phyloP scores from a whole-genome alignment of 768 basidiomycete genomes.

The Gelatoporia subvermispora region DNA sequence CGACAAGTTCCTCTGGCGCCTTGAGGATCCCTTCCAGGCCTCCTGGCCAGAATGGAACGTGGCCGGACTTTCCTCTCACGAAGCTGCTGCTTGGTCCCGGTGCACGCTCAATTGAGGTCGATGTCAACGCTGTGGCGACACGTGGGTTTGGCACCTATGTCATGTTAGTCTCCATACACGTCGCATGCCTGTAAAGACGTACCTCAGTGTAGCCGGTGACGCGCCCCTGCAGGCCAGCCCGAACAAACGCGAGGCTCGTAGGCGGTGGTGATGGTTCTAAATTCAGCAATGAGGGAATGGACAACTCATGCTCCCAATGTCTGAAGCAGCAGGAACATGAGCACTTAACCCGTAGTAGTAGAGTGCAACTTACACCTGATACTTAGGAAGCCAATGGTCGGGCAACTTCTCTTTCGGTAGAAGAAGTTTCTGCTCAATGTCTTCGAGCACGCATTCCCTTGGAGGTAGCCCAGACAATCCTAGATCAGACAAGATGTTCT shows the following conservation, averaged over 20 bases:
- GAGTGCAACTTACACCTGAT: slow-evolving; percentile 67
- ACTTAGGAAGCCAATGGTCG: slow-evolving; percentile 67
- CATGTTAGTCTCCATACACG: not conserved
- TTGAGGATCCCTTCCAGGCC: slow-evolving; percentile 67
- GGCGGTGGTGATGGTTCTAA: slow-evolving; percentile 70
- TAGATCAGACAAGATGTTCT: slow-evolving; percentile 46
- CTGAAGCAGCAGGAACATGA: slow-evolving; percentile 32
- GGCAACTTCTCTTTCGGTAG: slow-evolving; percentile 64
- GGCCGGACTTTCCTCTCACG: slow-evolving; percentile 89
- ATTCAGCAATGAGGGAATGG: slow-evolving; percentile 59
- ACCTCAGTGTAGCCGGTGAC: slow-evolving; percentile 84
- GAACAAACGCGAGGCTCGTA: slow-evolving; percentile 66
- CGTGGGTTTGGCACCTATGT: slow-evolving; percentile 50
- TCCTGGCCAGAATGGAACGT: slow-evolving; percentile 93
- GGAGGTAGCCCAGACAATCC: slow-evolving; percentile 55
- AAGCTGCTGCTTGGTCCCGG: slow-evolving; percentile 78
- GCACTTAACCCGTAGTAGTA: slow-evolving; percentile 4
- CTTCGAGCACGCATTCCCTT: slow-evolving; percentile 51
- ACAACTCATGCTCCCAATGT: slow-evolving; percentile 65
- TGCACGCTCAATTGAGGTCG: slow-evolving; percentile 80
- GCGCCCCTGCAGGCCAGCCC: slow-evolving; percentile 73
- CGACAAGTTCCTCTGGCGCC: slow-evolving; percentile 23
- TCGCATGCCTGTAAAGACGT: slow-evolving; percentile 4
- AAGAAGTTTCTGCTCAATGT: slow-evolving; percentile 74
- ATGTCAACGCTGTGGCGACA: slow-evolving; percentile 68